A percentile compares a stretch with the other conserved stretches of the same genome.
Conservation (phyloP, 2,329 filamentous ascomycete genomes). For the Metarhizium humberi region DNA sequence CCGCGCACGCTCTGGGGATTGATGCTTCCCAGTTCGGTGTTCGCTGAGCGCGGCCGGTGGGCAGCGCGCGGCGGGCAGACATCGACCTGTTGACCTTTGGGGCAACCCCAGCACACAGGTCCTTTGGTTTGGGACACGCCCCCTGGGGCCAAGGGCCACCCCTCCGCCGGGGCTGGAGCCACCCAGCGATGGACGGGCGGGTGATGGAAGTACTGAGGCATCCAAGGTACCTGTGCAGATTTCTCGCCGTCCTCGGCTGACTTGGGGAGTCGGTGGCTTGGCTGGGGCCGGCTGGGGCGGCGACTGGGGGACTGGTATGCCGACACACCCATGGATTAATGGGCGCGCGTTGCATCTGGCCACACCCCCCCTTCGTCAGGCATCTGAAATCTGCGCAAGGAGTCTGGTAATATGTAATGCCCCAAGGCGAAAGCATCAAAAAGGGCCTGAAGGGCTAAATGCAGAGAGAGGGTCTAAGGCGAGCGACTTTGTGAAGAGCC, state of each 20-base stretch:
- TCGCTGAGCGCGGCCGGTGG: background rate
- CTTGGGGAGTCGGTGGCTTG: slow-evolving; percentile 5
- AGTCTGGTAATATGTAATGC: background rate
- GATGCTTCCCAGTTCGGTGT: background rate
- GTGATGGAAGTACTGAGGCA: slow-evolving; percentile 1
- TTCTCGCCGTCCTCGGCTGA: slow-evolving; percentile 1
- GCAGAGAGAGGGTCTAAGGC: background rate
- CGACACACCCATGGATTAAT: slow-evolving; percentile 2
- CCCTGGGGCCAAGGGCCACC: background rate
- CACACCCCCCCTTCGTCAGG: background rate
- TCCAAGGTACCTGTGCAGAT: slow-evolving; percentile 4
- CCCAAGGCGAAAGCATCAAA: background rate
- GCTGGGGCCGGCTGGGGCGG: slow-evolving; percentile 6
- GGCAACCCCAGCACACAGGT: background rate
- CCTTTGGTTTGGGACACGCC: background rate
- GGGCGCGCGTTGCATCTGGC: slow-evolving; percentile 1
- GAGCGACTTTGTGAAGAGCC: background rate
- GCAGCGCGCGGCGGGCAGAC: background rate
- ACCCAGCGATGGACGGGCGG: background rate
- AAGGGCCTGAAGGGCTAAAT: background rate
- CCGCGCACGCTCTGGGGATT: background rate
- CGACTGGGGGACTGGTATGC: slow-evolving; percentile 2
- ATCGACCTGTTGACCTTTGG: too few species aligned
- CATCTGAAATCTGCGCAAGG: background rate
- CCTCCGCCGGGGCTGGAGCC: background rate